Conservation (phyloP, 352 stramenopile species). For the Globisporangium iwayamae region DNA sequence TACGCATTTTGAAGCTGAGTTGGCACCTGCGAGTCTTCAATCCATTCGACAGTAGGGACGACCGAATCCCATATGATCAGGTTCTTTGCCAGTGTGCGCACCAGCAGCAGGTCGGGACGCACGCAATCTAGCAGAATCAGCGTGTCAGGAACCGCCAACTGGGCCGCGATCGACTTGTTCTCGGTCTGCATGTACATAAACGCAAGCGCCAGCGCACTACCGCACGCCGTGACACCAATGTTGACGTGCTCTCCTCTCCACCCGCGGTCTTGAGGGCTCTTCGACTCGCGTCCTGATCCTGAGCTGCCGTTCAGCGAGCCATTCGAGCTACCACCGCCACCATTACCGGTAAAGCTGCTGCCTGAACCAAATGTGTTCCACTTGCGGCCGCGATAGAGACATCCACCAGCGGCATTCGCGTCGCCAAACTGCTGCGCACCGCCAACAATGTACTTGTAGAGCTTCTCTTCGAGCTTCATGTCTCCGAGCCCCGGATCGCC, state of each 20-base stretch:
- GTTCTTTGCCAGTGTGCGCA: constrained; percentile 92
- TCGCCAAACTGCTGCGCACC: constrained; percentile 52
- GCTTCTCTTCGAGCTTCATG: constrained; percentile 94
- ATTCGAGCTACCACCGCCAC: constrained; percentile 9
- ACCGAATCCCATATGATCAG: constrained; percentile 96
- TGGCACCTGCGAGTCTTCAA: constrained; percentile 73
- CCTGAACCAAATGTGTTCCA: constrained; percentile 48
- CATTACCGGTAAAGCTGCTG: constrained; percentile 10
- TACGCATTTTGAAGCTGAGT: constrained; percentile 52
- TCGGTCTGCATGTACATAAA: constrained; percentile 96
- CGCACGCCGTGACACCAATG: constrained; percentile 92
- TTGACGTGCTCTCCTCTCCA: constrained; percentile 90
- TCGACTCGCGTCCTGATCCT: constrained; percentile 64
- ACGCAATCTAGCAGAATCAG: constrained; percentile 95
- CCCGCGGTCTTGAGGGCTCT: constrained; percentile 24
- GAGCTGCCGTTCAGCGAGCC: constrained; percentile 23
- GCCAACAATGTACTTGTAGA: constrained; percentile 95
- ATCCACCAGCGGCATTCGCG: constrained; percentile 43
- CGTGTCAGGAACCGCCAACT: constrained; percentile 92
- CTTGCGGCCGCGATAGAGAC: constrained; percentile 64
- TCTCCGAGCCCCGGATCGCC: constrained; percentile 91
- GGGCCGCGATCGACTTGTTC: constrained; percentile 80
- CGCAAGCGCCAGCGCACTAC: constrained; percentile 90
- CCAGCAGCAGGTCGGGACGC: constrained; percentile 93
- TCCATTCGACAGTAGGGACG: constrained; percentile 87